Conservation (phyloP, 805 yeast species). For the Kluyveromyces nonfermentans region DNA sequence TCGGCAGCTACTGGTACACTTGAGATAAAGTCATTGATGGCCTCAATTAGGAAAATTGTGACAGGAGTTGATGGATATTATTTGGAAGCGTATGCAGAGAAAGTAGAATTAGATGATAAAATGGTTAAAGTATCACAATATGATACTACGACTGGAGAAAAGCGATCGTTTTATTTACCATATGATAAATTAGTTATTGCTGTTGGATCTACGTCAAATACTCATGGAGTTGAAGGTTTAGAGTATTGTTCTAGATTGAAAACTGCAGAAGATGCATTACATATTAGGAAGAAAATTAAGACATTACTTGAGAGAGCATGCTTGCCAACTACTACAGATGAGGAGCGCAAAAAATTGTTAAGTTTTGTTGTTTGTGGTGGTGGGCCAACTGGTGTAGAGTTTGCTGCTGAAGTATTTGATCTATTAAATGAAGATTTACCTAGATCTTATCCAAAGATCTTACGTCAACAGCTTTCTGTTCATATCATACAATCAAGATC, state of each 20-base stretch:
- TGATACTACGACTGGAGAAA: constrained; percentile 34
- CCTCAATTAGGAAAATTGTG: constrained; percentile 52
- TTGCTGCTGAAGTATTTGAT: constrained; percentile 64
- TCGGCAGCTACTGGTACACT: constrained; percentile 65
- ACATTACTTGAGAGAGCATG: constrained; percentile 51
- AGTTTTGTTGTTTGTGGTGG: constrained; percentile 67
- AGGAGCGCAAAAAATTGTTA: constrained; percentile 49
- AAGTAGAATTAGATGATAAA: constrained; percentile 45
- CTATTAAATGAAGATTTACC: constrained; percentile 55
- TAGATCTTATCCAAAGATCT: constrained; percentile 46
- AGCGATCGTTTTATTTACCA: constrained; percentile 48
- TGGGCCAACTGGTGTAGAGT: constrained; percentile 68
- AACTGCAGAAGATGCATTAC: constrained; percentile 57
- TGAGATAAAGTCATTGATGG: constrained; percentile 54
- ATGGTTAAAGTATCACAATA: constrained; percentile 46
- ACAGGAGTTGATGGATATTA: constrained; percentile 47
- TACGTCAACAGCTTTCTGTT: constrained; percentile 55
- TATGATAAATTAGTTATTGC: constrained; percentile 62
- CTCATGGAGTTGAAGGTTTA: constrained; percentile 65
- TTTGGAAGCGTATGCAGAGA: constrained; percentile 52
- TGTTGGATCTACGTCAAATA: constrained; percentile 59
- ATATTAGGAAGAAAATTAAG: constrained; percentile 45
- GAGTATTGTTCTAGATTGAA: constrained; percentile 52
- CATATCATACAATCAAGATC: constrained; percentile 63
- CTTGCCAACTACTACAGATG: constrained; percentile 54